These are phyloP conservation scores for Sordaria brevicollis DNA, from an alignment of 495 filamentous ascomycete genomes.

Conservation along the genomic window DNA sequence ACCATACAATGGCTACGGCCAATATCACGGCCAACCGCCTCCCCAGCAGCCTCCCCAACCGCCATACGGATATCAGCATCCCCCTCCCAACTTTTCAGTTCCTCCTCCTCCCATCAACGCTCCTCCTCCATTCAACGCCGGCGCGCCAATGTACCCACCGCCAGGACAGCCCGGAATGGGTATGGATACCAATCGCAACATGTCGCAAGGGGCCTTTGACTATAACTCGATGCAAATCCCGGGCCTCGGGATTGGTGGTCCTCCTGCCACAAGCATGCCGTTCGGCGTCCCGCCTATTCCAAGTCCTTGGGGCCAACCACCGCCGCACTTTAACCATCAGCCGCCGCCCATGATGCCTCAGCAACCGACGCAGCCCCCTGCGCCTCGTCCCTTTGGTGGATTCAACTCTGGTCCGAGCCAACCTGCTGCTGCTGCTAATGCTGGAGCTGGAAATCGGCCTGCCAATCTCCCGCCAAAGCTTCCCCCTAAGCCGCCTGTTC, in stretches of 20 bases:
- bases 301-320: slow-evolving; percentile 4
- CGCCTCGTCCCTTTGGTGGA: neutral
- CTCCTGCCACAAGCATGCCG: neutral
- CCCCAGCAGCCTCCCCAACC: slow-evolving; percentile 11
- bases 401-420: slow-evolving; percentile 2
- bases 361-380: neutral
- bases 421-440: slow-evolving; percentile 3
- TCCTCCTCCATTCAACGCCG: neutral
- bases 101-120: neutral
- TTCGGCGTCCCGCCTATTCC: neutral
- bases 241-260: slow-evolving; percentile 25
- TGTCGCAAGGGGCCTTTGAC: slow-evolving; percentile 23
- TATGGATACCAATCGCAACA: slow-evolving; percentile 10
- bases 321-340: neutral
- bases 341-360: neutral
- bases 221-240: slow-evolving; percentile 32
- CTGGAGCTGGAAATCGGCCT: neutral
- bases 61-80: slow-evolving; percentile 13
- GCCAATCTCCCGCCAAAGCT: neutral
- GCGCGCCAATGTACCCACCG: neutral
- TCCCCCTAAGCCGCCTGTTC: neutral
- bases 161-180: neutral
- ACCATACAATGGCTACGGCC: slow-evolving; percentile 23
- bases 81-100: slow-evolving; percentile 10
- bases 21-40: slow-evolving; percentile 19